Evolutionary conservation across 345 rosid species (phyloP).

Genomic region (Eutrema heterophyllum): DNA sequence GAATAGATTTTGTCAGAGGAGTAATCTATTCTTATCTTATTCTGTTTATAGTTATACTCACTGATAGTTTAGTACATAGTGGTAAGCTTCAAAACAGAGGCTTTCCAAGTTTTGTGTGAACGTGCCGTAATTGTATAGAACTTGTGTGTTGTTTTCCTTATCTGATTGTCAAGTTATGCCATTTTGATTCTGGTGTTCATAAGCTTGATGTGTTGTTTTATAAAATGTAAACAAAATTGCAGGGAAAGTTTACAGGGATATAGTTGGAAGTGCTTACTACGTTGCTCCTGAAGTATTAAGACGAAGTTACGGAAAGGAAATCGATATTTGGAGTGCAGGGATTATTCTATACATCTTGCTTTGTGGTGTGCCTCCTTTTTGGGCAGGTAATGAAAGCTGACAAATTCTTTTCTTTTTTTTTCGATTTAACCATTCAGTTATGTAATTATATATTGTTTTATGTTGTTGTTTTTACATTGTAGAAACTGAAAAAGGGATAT

Average conservation of each 20-base stretch:
- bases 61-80: neutral
- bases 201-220: neutral
- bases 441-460: neutral
- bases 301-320: slow-evolving; percentile 84
- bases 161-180: neutral
- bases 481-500: slow-evolving; percentile 82
- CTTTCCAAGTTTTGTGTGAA: neutral
- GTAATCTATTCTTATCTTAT: too few relatives aligned
- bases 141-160: too few relatives aligned
- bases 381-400: slow-evolving; percentile 61
- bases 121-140: neutral
- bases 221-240: neutral
- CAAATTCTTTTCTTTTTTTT: too few relatives aligned
- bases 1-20: too few relatives aligned
- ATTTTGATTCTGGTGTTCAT: neutral
- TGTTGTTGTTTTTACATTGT: slow-evolving; percentile 19
- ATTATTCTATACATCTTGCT: slow-evolving; percentile 80
- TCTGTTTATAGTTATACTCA: too few relatives aligned
- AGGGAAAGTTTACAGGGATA: slow-evolving; percentile 67
- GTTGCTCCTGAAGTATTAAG: slow-evolving; percentile 89
- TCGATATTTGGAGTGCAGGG: slow-evolving; percentile 89
- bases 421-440: neutral
- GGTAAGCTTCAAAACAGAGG: slow-evolving; percentile 1
- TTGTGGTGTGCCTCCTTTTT: slow-evolving; percentile 89
- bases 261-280: slow-evolving; percentile 91